phyloP scores from a whole-genome alignment of 345 rosid genomes.

The Capsella bursapastoris region DNA sequence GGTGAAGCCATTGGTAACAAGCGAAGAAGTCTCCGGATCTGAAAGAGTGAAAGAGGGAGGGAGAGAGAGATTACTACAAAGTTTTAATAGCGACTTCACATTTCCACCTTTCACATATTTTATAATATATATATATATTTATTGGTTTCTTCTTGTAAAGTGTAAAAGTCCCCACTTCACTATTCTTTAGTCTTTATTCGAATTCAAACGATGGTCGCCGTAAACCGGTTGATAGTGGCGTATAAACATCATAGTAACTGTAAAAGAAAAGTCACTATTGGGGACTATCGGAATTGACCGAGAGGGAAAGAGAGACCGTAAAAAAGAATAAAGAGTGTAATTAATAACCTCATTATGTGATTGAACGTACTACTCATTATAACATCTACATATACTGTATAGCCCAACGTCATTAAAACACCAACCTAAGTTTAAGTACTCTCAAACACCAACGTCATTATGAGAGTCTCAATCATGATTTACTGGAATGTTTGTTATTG shows the following conservation, averaged over 20 bases:
- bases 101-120: constrained; percentile 37
- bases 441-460: no score
- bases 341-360: neutral
- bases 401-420: neutral
- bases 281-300: neutral
- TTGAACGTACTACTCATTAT: neutral
- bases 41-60: neutral
- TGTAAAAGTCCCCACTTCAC: constrained; percentile 33
- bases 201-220: neutral
- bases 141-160: constrained; percentile 9
- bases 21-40: constrained; percentile 26
- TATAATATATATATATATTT: no score
- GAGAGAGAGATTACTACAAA: constrained; percentile 31
- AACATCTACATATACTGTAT: neutral
- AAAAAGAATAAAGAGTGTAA: neutral
- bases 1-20: constrained; percentile 38
- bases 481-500: neutral
- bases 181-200: constrained; percentile 5
- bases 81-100: constrained; percentile 36
- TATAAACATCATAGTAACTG: no score
- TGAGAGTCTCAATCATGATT: neutral
- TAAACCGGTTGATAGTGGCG: neutral
- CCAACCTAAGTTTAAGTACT: constrained; percentile 7
- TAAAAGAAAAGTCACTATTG: neutral
- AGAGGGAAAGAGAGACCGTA: neutral